Evolutionary conservation across 345 rosid species (phyloP), one percentile per base, ranked within the genome.

Genomic region (sweet orange (Citrus sinensis)): DNA sequence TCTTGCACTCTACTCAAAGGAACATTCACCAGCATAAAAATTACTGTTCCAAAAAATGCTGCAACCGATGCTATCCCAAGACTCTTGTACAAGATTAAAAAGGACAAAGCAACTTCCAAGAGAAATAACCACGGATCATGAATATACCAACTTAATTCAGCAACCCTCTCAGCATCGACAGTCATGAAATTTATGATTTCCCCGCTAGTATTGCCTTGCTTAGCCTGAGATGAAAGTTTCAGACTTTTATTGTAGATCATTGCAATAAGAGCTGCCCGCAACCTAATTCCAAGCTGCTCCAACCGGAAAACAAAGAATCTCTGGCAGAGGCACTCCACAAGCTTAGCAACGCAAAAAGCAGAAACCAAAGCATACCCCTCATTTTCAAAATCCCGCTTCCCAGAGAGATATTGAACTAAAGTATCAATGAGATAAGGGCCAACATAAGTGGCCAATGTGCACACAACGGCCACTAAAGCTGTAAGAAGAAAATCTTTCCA

Each of bases 161-260:
- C 90, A 54, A 92, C 65, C 81, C 91, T 87, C 84, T 89, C 89
- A 5, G 93, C 91, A 84, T 90, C 96, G 24, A 90, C 94, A 5
- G 90, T 83, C 90, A 92, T 90, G 76, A 87, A 81, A 79, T 92
- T 92, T 65, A 92, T 89, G 67, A 92, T 89, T 86, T 92, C 96
- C 29, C 94, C 96, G 42, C 92, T 90, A 16, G 88, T 90, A 40
- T 83, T 86, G 13, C 89, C 86, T 74, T 88, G 89, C 79, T 85
- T 89, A 9, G 91, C 85, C 6, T 82, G 88, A 64, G 85, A 77
- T 11, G 93, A 89, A 80, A 92, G 91, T 2, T 85, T 87, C 79
- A 92, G 73, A 59, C 89, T 89, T 78, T 92, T 92, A 39, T 89
- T 86, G 39, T 92, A 92, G 72, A 92, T 83, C 90, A 84, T 84